These are phyloP conservation scores for Chlorella sp. DNA, from an alignment of 139 green algal species.

Conservation along the genomic window DNA sequence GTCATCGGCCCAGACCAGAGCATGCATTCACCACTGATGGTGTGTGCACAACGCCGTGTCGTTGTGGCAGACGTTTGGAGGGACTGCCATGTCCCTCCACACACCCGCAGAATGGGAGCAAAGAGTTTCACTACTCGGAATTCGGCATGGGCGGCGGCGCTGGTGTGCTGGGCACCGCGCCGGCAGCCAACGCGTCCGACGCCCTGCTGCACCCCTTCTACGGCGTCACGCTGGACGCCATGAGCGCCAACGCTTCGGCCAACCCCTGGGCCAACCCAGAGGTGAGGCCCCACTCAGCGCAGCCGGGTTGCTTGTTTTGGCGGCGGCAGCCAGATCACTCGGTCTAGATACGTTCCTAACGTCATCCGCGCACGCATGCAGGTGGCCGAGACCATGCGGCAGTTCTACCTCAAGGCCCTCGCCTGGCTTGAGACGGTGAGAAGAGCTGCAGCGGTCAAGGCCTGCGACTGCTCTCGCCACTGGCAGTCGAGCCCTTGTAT, in stretches of 20 bases:
- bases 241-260: neutral
- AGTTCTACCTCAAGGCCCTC: neutral
- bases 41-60: too few relatives aligned
- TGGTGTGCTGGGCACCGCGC: neutral
- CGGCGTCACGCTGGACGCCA: constrained; percentile 4
- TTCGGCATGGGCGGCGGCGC: constrained; percentile 15
- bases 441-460: neutral
- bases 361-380: neutral
- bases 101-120: neutral
- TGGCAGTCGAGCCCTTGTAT: neutral
- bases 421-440: neutral
- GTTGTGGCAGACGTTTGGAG: too few relatives aligned
- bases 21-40: too few relatives aligned
- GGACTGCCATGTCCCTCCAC: too few relatives aligned
- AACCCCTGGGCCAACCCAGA: neutral
- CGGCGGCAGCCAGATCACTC: neutral
- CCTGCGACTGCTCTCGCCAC: neutral
- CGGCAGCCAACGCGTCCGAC: neutral
- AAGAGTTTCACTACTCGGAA: constrained; percentile 24
- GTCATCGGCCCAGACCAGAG: too few relatives aligned
- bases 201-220: constrained; percentile 13
- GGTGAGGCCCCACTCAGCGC: neutral
- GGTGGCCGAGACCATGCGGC: neutral
- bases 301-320: neutral
- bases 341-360: neutral